Evolutionary conservation across 176 grass and related monocot genomes (phyloP).

Genomic region (Chloris gayana): DNA sequence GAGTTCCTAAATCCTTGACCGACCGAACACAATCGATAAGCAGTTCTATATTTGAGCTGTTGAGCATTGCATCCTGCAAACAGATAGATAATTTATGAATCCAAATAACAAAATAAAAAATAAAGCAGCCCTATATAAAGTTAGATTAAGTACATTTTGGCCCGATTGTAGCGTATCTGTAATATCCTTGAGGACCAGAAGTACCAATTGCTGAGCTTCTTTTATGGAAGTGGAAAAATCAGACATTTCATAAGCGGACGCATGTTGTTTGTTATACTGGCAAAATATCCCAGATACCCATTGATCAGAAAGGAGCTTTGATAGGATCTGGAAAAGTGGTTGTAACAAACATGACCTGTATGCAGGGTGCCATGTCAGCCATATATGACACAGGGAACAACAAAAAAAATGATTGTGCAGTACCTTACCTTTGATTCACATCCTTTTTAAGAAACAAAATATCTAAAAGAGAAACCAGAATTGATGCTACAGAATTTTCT

Average conservation of each 20-base stretch:
- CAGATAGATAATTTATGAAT: constrained; percentile 41
- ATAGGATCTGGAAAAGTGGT: constrained; percentile 71
- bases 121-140: not conserved
- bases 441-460: constrained; percentile 85
- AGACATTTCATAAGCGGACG: constrained; percentile 41
- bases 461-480: constrained; percentile 82
- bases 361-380: constrained; percentile 13
- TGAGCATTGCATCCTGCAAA: constrained; percentile 73
- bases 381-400: not conserved
- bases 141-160: constrained; percentile 49
- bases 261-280: constrained; percentile 45
- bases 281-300: constrained; percentile 47
- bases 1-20: constrained; percentile 49
- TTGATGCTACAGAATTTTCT: constrained; percentile 46
- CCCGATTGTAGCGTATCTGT: constrained; percentile 61
- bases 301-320: constrained; percentile 70
- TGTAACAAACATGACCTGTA: constrained; percentile 65
- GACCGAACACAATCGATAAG: constrained; percentile 68
- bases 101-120: constrained; percentile 9
- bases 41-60: constrained; percentile 53
- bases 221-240: constrained; percentile 50
- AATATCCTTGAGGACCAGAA: constrained; percentile 91
- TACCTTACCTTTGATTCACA: constrained; percentile 66
- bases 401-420: not conserved
- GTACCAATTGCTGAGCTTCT: constrained; percentile 69